Evolutionary conservation across 192 early-diverging fungal genomes (phyloP).

Genomic region (Diversispora eburnea): DNA sequence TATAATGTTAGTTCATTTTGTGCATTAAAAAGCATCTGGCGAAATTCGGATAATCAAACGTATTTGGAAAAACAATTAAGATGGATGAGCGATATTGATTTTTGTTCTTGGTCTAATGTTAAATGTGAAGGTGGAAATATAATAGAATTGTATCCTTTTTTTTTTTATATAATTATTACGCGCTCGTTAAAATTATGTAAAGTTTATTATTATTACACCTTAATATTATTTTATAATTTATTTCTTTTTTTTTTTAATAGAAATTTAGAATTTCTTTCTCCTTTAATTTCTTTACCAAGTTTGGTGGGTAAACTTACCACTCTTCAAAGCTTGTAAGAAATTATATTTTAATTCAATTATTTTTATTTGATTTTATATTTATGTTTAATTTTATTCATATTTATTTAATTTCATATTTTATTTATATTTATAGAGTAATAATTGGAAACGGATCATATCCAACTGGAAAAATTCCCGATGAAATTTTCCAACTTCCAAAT

Average conservation of each 20-base stretch:
- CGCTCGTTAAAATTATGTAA: not conserved
- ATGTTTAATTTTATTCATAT: not conserved
- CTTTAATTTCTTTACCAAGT: not conserved
- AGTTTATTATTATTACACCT: not conserved
- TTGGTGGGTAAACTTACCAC: not conserved
- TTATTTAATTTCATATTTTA: not conserved
- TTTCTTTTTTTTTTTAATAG: not conserved
- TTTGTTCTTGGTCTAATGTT: conserved; percentile 17
- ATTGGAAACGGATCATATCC: not conserved
- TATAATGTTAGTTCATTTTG: conserved; percentile 19
- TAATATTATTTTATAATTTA: not conserved
- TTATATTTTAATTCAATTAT: not conserved
- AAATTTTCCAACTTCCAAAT: not conserved
- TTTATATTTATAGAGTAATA: not conserved
- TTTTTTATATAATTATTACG: not conserved
- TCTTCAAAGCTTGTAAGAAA: not conserved
- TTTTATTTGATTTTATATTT: not conserved
- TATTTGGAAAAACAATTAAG: not conserved
- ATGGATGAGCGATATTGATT: conserved; percentile 10
- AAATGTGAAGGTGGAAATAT: conserved; percentile 20
- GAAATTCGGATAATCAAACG: conserved; percentile 4
- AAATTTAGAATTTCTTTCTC: not conserved
- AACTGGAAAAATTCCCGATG: not conserved
- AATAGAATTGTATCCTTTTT: conserved; percentile 7
- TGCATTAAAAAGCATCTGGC: not conserved